These are phyloP conservation scores for Exophiala phaeomuriformis DNA, from an alignment of 2,329 filamentous ascomycete species.

Conservation along the genomic window DNA sequence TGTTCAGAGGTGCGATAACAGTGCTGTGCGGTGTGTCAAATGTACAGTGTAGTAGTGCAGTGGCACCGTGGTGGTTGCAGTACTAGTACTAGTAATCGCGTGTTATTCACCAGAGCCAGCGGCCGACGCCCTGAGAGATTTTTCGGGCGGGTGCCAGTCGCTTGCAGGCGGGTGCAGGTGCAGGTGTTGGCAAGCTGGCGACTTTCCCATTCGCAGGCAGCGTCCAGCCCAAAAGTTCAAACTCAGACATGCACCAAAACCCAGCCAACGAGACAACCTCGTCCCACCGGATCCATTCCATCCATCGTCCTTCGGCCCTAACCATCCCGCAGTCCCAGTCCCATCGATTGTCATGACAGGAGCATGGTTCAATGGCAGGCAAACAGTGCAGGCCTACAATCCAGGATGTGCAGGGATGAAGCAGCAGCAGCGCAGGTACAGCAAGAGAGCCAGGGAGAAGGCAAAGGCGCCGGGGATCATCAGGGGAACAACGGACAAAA, in stretches of 20 bases:
- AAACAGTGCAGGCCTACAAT: not conserved
- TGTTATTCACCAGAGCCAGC: too few species aligned
- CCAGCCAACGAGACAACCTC: conserved; percentile 16
- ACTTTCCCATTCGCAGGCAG: not conserved
- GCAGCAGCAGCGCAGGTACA: not conserved
- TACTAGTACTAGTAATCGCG: too few species aligned
- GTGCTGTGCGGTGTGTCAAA: too few species aligned
- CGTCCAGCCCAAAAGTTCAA: not conserved
- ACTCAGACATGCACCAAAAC: conserved; percentile 22
- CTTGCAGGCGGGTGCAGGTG: not conserved
- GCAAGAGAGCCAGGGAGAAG: not conserved
- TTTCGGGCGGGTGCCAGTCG: not conserved
- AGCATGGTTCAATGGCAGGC: not conserved
- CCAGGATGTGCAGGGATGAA: not conserved
- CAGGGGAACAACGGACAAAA: not conserved
- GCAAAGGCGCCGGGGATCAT: not conserved
- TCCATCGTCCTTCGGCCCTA: conserved; percentile 1
- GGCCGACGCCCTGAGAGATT: not conserved
- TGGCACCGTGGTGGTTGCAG: too few species aligned
- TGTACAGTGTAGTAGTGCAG: too few species aligned
- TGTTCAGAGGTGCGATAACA: too few species aligned
- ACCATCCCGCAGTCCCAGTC: conserved; percentile 4
- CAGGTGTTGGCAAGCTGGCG: not conserved
- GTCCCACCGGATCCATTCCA: not conserved
- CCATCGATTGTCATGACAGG: not conserved